Base-by-base conservation (phyloP, 1,284 basidiomycete genomes). In the Pholiota adiposa region DNA sequence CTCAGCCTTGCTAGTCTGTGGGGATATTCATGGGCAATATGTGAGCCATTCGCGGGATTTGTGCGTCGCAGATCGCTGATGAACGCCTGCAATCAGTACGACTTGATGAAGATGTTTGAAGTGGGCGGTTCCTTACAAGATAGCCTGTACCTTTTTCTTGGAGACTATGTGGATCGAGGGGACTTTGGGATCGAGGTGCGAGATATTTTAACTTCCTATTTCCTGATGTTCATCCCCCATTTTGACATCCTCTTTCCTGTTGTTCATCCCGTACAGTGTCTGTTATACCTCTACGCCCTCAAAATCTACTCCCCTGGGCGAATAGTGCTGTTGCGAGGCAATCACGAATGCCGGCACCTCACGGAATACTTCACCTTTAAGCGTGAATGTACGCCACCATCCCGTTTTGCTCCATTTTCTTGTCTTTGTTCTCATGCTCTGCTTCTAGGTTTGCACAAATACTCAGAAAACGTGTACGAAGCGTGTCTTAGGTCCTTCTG, bases 21-120 rank as follows among this genome's bases (percentile, higher is more conserved):
- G 96, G 52, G 97, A 99, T 79, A 96, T 98, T 56, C 97, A 99
- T 73, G 97, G 97, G 8, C 97, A 99, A 91, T 99, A 96, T 77
- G 94, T 97, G 53, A 33, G 63, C 44, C 25, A 31, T 29, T 27
- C 56, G 48, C 25, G 29, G 43, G 21, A 8, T 16, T 31, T 43
- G 14, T 43, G 27, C n/a, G 12, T 16, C 27, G 12, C 19, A n/a
- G 33, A 46, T 48, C 54, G 44, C 14, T 23, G 27, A 34, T 34
- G 11, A 25, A 18, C 11, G 11, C 16, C 11, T 21, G 12, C 31
- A 27, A 21, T 18, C 68, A 97, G 95, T 97, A 96, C 73, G 96
- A 99, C 77, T 84, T 99, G 62, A 96, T 99, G 92, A 98, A 98
- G 75, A 83, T 98, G 46, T 97, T 99, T 69, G 97, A 98, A 71